These are phyloP conservation scores for Trichoderma reesei DNA, from an alignment of 495 filamentous ascomycete species.

Conservation along the genomic window DNA sequence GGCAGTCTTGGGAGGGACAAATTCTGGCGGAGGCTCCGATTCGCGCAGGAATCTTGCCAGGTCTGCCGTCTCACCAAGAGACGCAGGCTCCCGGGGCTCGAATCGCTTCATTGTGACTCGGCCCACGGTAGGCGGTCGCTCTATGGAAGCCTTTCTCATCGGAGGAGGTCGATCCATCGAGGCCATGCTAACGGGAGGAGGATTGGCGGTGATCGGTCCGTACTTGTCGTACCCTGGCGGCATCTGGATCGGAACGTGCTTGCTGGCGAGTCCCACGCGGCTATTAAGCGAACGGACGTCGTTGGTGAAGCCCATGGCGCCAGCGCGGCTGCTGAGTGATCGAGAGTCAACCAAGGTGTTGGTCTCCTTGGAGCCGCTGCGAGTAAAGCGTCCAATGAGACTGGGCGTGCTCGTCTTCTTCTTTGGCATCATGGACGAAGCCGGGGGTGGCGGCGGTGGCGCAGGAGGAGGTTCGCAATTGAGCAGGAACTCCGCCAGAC, in stretches of 20 bases:
- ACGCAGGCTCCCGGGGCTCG: constrained; percentile 39
- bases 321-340: constrained; percentile 22
- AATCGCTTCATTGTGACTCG: constrained; percentile 43
- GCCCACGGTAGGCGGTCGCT: constrained; percentile 2
- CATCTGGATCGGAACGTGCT: constrained; percentile 39
- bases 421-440: constrained; percentile 32
- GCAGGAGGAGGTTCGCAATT: constrained; percentile 66
- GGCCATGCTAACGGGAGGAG: constrained; percentile 17
- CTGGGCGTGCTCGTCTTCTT: constrained; percentile 51
- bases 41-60: constrained; percentile 72
- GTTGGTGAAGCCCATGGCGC: constrained; percentile 6
- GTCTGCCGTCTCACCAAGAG: constrained; percentile 48
- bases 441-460: constrained; percentile 27
- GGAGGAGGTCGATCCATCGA: neutral
- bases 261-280: constrained; percentile 13
- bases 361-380: constrained; percentile 25
- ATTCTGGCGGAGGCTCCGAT: constrained; percentile 55
- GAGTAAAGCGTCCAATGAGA: constrained; percentile 54
- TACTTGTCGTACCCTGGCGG: constrained; percentile 23
- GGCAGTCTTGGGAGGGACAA: neutral
- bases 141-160: neutral
- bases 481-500: constrained; percentile 79
- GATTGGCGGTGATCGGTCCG: constrained; percentile 15
- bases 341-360: constrained; percentile 20
- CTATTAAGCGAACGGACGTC: neutral